A percentile compares a stretch with the other conserved stretches of the same genome.
Evolutionary conservation across 116 monocot species (phyloP).

Genomic region (Thalassia testudinum): DNA sequence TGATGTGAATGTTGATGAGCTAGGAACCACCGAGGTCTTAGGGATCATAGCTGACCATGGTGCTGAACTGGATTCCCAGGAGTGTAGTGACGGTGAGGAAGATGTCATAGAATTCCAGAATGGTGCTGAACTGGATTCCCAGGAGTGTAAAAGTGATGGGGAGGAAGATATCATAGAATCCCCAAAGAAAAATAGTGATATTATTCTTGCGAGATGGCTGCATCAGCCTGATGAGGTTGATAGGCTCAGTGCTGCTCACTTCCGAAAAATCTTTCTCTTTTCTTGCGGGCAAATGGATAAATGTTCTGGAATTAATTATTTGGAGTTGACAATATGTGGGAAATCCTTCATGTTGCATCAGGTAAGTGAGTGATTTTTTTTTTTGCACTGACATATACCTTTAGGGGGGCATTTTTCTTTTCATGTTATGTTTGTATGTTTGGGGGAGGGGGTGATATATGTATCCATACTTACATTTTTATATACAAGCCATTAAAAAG

Average conservation of each 20-base stretch:
- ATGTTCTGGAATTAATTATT: conserved; percentile 32
- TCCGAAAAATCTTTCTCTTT: conserved; percentile 57
- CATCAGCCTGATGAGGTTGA: conserved; percentile 83
- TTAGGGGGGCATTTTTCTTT: neutral
- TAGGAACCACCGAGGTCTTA: neutral
- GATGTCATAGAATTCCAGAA: neutral
- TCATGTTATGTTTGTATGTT: too few species aligned
- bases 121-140: neutral
- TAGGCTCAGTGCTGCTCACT: conserved; percentile 66
- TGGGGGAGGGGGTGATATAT: too few species aligned
- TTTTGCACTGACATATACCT: neutral
- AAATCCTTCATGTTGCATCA: conserved; percentile 98
- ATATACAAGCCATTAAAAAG: too few species aligned
- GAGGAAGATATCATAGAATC: conserved; percentile 6
- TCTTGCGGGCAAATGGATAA: conserved; percentile 57
- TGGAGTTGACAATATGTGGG: conserved; percentile 72
- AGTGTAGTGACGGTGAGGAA: conserved; percentile 6
- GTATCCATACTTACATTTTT: too few species aligned
- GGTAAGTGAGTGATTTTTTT: conserved; percentile 18
- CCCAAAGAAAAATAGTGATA: too few species aligned
- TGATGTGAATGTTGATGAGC: neutral
- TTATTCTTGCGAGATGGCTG: conserved; percentile 65
- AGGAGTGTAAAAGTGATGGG: conserved; percentile 3
- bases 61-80: neutral
- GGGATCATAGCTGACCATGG: neutral